These are phyloP conservation scores for Pseudoneurospora amorphoporcata DNA, from an alignment of 495 filamentous ascomycete species.

Conservation along the genomic window DNA sequence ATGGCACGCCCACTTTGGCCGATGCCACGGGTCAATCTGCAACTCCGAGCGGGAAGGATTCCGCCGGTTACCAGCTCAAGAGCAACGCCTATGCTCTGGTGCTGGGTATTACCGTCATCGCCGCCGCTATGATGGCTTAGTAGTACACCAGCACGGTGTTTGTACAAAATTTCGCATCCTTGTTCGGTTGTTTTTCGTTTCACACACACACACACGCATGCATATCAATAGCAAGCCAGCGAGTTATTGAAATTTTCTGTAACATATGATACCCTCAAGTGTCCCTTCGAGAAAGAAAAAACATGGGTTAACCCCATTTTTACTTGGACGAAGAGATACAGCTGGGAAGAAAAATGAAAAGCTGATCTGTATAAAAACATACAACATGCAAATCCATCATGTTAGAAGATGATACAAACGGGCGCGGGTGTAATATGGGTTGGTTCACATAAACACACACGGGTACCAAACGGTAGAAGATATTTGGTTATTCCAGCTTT, in stretches of 20 bases:
- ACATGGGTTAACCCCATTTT: neutral
- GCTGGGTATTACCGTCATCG: slow-evolving; percentile 6
- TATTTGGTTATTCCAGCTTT: neutral
- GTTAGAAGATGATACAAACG: neutral
- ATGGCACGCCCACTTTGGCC: slow-evolving; percentile 6
- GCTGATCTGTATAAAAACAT: neutral
- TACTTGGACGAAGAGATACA: neutral
- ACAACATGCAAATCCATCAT: neutral
- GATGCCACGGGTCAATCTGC: neutral
- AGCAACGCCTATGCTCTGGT: slow-evolving; percentile 6
- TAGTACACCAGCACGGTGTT: neutral
- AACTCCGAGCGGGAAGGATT: slow-evolving; percentile 3
- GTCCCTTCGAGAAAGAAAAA: neutral
- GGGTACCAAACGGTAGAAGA: neutral
- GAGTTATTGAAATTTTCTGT: neutral
- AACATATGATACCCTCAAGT: neutral
- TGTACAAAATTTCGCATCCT: neutral
- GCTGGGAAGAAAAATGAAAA: neutral
- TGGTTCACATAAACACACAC: neutral
- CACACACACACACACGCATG: neutral
- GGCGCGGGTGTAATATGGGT: neutral
- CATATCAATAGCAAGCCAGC: neutral
- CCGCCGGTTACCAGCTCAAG: slow-evolving; percentile 9
- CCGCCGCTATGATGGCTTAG: slow-evolving; percentile 13
- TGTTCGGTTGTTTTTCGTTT: neutral